Conservation (phyloP, 257 asterid genomes). For the Lavandula angustifolia region DNA sequence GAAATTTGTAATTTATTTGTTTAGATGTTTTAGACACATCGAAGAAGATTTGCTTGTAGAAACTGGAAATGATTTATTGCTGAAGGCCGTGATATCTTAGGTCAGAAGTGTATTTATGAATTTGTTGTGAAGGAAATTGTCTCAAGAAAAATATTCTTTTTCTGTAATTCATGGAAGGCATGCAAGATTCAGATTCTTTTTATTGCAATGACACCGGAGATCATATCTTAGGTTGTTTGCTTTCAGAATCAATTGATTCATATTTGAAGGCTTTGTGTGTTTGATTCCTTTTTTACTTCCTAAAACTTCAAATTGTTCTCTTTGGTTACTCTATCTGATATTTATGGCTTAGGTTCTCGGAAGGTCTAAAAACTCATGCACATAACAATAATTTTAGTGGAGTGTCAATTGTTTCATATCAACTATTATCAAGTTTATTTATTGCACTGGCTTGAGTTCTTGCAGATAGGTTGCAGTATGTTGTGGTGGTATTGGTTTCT, state of each 20-base stretch:
- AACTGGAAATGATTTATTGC: not conserved
- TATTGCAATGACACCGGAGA: no score
- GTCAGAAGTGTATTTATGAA: not conserved
- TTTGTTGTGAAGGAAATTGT: not conserved
- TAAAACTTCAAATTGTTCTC: not conserved
- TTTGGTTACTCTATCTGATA: not conserved
- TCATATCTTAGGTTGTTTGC: no score
- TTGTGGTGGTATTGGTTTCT: not conserved
- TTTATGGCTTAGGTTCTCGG: not conserved
- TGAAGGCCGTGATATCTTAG: not conserved
- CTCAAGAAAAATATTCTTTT: not conserved
- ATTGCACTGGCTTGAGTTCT: not conserved
- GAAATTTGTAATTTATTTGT: not conserved
- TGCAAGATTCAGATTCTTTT: not conserved
- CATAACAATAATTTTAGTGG: not conserved
- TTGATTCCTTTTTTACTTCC: not conserved
- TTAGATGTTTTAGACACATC: not conserved
- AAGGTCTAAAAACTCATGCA: not conserved
- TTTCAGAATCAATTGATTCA: not conserved
- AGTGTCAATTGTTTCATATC: not conserved
- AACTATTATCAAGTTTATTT: not conserved
- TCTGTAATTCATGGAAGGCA: not conserved
- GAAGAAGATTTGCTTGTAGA: not conserved
- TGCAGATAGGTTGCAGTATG: slow-evolving; percentile 1
- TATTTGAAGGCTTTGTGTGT: not conserved